Evolutionary conservation across 495 filamentous ascomycete genomes (phyloP).

Genomic region (Letharia columbiana): DNA sequence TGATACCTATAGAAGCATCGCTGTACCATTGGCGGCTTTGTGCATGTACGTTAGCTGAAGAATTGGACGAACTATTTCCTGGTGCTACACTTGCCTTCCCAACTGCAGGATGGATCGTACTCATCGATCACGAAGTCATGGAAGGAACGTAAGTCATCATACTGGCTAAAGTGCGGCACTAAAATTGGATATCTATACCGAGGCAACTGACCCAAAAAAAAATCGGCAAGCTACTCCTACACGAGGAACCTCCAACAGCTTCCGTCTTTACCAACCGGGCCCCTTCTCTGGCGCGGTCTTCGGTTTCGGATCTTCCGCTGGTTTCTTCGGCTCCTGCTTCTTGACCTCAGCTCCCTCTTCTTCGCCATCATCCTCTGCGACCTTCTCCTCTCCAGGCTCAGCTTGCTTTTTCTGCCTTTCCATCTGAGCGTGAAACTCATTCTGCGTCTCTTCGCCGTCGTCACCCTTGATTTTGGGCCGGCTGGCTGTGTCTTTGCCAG

Average conservation of each 20-base stretch:
- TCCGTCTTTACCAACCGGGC: conserved; percentile 3
- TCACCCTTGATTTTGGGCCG: conserved; percentile 4
- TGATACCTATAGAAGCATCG: neutral
- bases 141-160: neutral
- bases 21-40: neutral
- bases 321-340: neutral
- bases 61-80: neutral
- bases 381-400: neutral
- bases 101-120: neutral
- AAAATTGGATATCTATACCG: neutral
- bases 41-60: neutral
- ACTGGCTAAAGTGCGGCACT: neutral
- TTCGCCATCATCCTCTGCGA: neutral
- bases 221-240: neutral
- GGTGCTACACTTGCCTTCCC: neutral
- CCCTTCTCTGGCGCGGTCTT: neutral
- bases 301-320: neutral
- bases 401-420: conserved; percentile 13
- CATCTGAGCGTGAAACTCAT: conserved; percentile 15
- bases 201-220: neutral
- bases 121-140: neutral
- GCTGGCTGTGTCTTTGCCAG: neutral
- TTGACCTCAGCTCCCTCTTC: neutral
- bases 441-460: conserved; percentile 5
- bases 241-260: neutral